Percentiles rank a stretch among this genome's conserved stretches.
These are phyloP conservation scores for Neurospora sp. DNA, from an alignment of 495 filamentous ascomycete genomes.

Conservation along the genomic window DNA sequence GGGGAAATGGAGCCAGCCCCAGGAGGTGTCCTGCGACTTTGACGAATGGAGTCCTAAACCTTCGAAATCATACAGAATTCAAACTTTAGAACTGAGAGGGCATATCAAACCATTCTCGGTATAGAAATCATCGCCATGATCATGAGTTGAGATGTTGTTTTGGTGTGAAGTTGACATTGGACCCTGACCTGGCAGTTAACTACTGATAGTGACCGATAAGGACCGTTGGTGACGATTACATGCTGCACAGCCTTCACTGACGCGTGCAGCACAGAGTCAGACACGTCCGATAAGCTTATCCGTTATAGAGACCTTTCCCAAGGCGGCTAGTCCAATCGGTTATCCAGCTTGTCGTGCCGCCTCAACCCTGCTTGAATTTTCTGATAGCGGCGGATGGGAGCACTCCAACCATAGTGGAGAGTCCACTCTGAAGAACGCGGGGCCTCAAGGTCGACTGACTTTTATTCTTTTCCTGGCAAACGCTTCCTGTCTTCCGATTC, in stretches of 20 bases:
- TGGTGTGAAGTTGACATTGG: neutral
- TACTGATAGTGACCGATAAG: neutral
- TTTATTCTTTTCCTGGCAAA: neutral
- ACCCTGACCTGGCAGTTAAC: neutral
- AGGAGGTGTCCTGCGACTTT: neutral
- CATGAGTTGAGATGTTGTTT: neutral
- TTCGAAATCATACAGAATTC: neutral
- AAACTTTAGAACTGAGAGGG: neutral
- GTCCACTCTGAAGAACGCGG: neutral
- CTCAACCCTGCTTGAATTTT: neutral
- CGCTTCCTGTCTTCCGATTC: neutral
- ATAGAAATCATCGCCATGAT: neutral
- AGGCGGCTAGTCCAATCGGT: neutral
- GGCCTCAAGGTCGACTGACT: neutral
- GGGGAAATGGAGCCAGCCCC: neutral
- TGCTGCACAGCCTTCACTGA: neutral
- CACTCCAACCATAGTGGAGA: neutral
- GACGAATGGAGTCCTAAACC: neutral
- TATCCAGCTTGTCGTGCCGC: neutral
- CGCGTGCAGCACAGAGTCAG: neutral
- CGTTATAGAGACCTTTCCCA: neutral
- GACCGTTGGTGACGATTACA: neutral
- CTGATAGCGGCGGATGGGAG: neutral
- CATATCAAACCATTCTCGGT: neutral
- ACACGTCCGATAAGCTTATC: neutral